Evolutionary conservation across 1,139 yeast genomes (phyloP), one percentile per base, ranked within the genome.

Genomic region (Geotrichum citri-aurantii): DNA sequence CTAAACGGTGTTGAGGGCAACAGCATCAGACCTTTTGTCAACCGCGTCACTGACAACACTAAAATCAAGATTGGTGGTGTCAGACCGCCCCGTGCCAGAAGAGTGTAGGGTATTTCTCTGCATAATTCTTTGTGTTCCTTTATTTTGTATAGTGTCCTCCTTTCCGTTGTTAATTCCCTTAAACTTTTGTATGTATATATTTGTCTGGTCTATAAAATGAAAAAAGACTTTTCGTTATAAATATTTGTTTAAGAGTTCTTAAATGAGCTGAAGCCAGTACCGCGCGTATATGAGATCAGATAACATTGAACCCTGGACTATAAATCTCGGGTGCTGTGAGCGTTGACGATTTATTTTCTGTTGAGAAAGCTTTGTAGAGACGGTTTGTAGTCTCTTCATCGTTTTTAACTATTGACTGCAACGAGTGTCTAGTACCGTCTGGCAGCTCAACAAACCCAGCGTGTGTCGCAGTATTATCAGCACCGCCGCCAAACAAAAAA

Each of bases 41-140:
- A 80, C 50, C 82, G 92, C 68, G 76, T 93, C 42, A 80, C 86
- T 58, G 98, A 93, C 69, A 79, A 81, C 63, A 89, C 98, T 19
- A 82, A 82, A 63, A 79, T 93, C 77, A 87, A 86, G 73, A 89
- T 89, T 69, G 99, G 99, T 79, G 98, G 98, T 78, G 85, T 82
- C 56, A 83, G 95, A 69, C 80, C 96, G 24, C 95, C 93, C 75
- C 84, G 85, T 71, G 80, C 80, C 63, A 87, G 97, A 78, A 85
- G 97, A 76, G 80, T 88, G 69, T 86, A 79, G 26, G 24, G 23
- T 10, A 12, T 12, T 31, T 31, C 40, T 31, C 40, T 31, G 40
- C 40, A 31, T 31, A 12, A 11, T 31, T 31, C n/a, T 31, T 14
- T 31, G 14, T 31, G 14, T 31, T 31, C 40, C 14, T 31, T 14